phyloP scores from a whole-genome alignment of 129 eudicot genomes.

The Apium graveolens region DNA sequence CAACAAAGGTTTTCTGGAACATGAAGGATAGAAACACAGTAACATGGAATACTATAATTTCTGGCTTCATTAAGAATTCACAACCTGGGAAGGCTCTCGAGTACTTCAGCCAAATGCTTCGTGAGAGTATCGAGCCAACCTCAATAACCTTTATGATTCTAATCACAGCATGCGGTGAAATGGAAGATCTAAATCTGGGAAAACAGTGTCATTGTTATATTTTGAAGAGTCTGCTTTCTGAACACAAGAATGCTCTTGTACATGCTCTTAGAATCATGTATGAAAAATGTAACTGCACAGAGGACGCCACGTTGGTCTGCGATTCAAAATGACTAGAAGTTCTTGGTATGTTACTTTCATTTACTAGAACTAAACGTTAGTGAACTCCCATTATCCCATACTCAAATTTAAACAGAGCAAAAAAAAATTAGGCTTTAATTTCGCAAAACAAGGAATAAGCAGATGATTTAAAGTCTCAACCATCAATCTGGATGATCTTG shows the following conservation, averaged over 20 bases:
- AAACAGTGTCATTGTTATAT: slow-evolving; percentile 6
- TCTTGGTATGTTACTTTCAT: not conserved
- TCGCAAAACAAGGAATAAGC: too few species aligned
- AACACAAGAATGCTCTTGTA: slow-evolving; percentile 4
- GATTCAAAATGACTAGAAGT: too few species aligned
- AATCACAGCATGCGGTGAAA: slow-evolving; percentile 9
- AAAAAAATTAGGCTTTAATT: too few species aligned
- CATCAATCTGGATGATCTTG: not conserved
- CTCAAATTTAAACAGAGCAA: too few species aligned
- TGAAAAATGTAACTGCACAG: slow-evolving; percentile 2
- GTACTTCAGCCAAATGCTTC: slow-evolving; percentile 14
- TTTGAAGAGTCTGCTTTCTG: slow-evolving; percentile 3
- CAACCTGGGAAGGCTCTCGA: slow-evolving; percentile 14
- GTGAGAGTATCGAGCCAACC: slow-evolving; percentile 19
- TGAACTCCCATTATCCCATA: too few species aligned
- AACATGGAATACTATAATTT: slow-evolving; percentile 32
- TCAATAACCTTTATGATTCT: slow-evolving; percentile 19
- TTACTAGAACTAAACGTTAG: too few species aligned
- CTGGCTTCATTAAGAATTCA: slow-evolving; percentile 13
- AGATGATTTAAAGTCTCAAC: too few species aligned
- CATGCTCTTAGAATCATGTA: slow-evolving; percentile 1
- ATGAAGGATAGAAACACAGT: slow-evolving; percentile 18
- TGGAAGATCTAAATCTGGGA: not conserved
- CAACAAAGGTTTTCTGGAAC: slow-evolving; percentile 25
- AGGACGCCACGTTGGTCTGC: not conserved